Percentiles rank a stretch among this genome's conserved stretches.
Conservation (phyloP, 1,284 basidiomycete genomes). For the Boletus semigastroideus region DNA sequence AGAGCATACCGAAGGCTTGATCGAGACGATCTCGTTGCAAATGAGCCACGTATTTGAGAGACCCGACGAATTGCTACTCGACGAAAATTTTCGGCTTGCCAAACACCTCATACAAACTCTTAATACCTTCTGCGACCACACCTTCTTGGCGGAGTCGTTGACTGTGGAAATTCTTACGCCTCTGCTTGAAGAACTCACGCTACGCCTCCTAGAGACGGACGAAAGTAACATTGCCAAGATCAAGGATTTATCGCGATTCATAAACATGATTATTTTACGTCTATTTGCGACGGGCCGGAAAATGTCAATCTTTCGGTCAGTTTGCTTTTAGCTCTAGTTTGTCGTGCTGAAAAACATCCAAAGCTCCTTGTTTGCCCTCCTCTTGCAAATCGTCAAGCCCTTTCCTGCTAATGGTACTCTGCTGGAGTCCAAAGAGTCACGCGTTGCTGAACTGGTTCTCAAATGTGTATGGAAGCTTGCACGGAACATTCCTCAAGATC, state of each 20-base stretch:
- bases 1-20: slow-evolving; percentile 81
- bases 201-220: slow-evolving; percentile 89
- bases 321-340: slow-evolving; percentile 9
- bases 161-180: slow-evolving; percentile 78
- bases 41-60: slow-evolving; percentile 88
- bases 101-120: slow-evolving; percentile 96
- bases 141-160: slow-evolving; percentile 77
- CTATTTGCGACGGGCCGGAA: slow-evolving; percentile 89
- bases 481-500: slow-evolving; percentile 89
- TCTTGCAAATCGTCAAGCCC: slow-evolving; percentile 86
- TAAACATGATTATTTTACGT: slow-evolving; percentile 97
- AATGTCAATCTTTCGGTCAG: slow-evolving; percentile 90
- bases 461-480: slow-evolving; percentile 99
- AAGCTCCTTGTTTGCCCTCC: slow-evolving; percentile 77
- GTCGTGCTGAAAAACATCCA: slow-evolving; percentile 11
- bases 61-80: slow-evolving; percentile 67
- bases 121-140: slow-evolving; percentile 88
- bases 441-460: slow-evolving; percentile 93
- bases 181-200: slow-evolving; percentile 83
- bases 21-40: slow-evolving; percentile 85
- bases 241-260: slow-evolving; percentile 90
- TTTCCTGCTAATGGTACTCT: slow-evolving; percentile 72
- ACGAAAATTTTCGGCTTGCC: slow-evolving; percentile 84
- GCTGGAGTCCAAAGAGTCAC: slow-evolving; percentile 76
- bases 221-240: slow-evolving; percentile 74